phyloP scores from a whole-genome alignment of 768 basidiomycete genomes.

The Tulasnella sp. region DNA sequence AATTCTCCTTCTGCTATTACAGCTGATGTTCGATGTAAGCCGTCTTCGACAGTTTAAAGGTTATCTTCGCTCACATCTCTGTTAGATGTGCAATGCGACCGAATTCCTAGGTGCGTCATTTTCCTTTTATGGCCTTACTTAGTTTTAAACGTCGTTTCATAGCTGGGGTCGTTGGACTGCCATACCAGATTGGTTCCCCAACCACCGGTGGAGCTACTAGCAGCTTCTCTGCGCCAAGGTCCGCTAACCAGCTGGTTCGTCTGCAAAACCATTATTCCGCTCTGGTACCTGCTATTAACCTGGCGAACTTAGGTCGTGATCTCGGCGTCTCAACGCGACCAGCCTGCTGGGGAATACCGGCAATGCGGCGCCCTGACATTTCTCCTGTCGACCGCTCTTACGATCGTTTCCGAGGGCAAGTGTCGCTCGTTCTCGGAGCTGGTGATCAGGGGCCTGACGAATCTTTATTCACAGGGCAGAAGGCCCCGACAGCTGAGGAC shows the following conservation, averaged over 20 bases:
- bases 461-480: background rate
- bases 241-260: background rate
- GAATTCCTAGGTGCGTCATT: background rate
- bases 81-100: background rate
- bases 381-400: background rate
- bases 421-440: background rate
- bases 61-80: background rate
- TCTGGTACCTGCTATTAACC: background rate
- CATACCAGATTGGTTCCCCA: background rate
- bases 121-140: background rate
- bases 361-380: background rate
- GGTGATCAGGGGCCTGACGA: background rate
- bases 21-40: background rate
- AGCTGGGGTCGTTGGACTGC: background rate
- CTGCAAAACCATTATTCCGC: background rate
- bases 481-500: background rate
- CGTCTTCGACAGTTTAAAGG: background rate
- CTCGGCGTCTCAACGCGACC: background rate
- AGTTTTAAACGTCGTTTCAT: background rate
- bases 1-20: background rate
- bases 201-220: background rate
- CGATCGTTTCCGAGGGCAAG: background rate
- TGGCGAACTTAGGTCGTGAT: background rate
- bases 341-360: background rate
- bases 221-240: background rate